A percentile compares a stretch with the other conserved stretches of the same genome.
Conservation (phyloP, 805 yeast genomes). For the Candida suzukii region DNA sequence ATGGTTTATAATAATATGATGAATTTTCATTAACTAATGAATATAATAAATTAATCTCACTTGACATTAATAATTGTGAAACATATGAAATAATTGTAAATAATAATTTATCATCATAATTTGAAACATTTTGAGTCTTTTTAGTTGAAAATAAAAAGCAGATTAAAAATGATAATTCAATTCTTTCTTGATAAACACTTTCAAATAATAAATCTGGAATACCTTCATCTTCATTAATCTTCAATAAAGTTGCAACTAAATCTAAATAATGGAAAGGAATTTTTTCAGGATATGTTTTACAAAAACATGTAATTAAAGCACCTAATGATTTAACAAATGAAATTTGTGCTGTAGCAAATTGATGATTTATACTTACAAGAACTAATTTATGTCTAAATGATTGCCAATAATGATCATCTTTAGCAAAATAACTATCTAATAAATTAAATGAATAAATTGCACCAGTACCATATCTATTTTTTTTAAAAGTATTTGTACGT, state of each 20-base stretch:
- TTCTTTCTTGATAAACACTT: conserved; percentile 51
- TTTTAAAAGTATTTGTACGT: conserved; percentile 35
- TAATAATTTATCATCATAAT: conserved; percentile 27
- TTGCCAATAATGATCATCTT: conserved; percentile 35
- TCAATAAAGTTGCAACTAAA: conserved; percentile 43
- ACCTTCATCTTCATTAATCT: conserved; percentile 45
- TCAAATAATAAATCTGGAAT: conserved; percentile 38
- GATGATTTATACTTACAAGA: conserved; percentile 55
- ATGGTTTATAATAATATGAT: conserved; percentile 44
- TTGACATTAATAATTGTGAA: conserved; percentile 39
- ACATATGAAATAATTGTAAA: conserved; percentile 36
- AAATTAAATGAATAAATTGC: conserved; percentile 52
- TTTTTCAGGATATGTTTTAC: conserved; percentile 32
- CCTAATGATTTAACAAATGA: conserved; percentile 72
- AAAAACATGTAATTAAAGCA: conserved; percentile 62
- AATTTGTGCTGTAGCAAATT: conserved; percentile 59
- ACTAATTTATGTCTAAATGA: conserved; percentile 44
- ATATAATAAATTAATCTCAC: conserved; percentile 39
- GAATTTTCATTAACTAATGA: conserved; percentile 30
- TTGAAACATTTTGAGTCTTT: conserved; percentile 3
- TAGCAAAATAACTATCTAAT: conserved; percentile 52
- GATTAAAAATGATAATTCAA: conserved; percentile 58
- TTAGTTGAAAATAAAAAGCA: conserved; percentile 31
- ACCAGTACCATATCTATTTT: conserved; percentile 43
- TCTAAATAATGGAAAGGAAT: conserved; percentile 20